These are phyloP conservation scores for Magnusiomyces tetraspermus DNA, from an alignment of 1,139 yeast genomes.

Conservation along the genomic window DNA sequence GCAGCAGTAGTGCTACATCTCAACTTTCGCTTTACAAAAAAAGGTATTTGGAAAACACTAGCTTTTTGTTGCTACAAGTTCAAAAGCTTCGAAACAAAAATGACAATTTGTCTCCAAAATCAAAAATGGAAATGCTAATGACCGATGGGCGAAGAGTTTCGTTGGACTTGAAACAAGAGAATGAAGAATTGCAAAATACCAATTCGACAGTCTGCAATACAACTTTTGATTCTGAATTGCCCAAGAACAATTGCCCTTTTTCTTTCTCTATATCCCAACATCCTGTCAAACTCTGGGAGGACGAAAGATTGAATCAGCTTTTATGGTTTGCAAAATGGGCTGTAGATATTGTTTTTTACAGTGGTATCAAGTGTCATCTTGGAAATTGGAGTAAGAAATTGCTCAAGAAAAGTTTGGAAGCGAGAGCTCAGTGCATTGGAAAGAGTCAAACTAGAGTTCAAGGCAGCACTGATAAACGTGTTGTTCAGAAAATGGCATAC, in stretches of 20 bases:
- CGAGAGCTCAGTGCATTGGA: not conserved
- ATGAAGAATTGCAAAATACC: not conserved
- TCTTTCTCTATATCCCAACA: not conserved
- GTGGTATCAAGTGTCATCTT: not conserved
- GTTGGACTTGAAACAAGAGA: too few relatives aligned
- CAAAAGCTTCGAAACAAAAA: too few relatives aligned
- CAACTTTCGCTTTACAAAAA: too few relatives aligned
- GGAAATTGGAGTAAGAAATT: not conserved
- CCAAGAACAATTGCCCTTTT: too few relatives aligned
- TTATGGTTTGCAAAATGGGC: constrained; percentile 1
- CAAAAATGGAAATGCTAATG: too few relatives aligned
- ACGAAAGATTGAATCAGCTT: not conserved
- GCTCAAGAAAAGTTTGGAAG: not conserved
- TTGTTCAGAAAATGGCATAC: not conserved
- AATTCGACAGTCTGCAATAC: not conserved
- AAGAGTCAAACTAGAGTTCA: not conserved
- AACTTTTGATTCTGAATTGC: too few relatives aligned
- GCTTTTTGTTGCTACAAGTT: too few relatives aligned
- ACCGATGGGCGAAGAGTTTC: too few relatives aligned
- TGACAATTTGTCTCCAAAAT: too few relatives aligned
- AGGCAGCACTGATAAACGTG: not conserved
- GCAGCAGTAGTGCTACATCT: too few relatives aligned
- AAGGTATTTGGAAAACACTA: too few relatives aligned
- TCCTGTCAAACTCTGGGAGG: not conserved
- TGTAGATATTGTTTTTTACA: not conserved